These are phyloP conservation scores for Blumeriella jaapii DNA, from an alignment of 2,329 filamentous ascomycete genomes.

Conservation along the genomic window DNA sequence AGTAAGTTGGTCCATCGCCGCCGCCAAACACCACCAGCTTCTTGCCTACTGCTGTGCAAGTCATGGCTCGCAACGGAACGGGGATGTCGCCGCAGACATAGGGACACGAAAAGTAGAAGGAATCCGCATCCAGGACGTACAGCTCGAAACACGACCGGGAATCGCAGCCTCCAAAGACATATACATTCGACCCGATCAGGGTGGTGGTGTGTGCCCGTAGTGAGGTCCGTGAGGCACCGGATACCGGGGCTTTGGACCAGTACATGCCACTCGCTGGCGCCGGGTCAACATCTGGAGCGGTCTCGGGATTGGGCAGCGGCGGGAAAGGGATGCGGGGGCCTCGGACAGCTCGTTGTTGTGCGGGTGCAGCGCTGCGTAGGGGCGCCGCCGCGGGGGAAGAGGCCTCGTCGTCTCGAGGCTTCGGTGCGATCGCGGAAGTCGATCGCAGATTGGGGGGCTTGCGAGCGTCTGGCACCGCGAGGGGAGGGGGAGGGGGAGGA, in stretches of 20 bases:
- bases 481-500: too few species aligned
- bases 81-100: slow-evolving; percentile 53
- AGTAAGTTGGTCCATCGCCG: slow-evolving; percentile 58
- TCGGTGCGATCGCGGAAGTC: slow-evolving; percentile 30
- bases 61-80: slow-evolving; percentile 57
- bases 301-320: slow-evolving; percentile 42
- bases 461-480: slow-evolving; percentile 22
- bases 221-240: slow-evolving; percentile 47
- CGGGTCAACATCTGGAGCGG: slow-evolving; percentile 46
- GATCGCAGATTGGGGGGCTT: slow-evolving; percentile 38
- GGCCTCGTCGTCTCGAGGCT: slow-evolving; percentile 12
- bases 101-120: slow-evolving; percentile 59
- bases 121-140: slow-evolving; percentile 58
- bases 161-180: slow-evolving; percentile 59
- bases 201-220: slow-evolving; percentile 57
- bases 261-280: slow-evolving; percentile 63
- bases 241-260: slow-evolving; percentile 55
- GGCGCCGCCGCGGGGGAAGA: slow-evolving; percentile 17
- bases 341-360: slow-evolving; percentile 17
- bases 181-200: slow-evolving; percentile 54
- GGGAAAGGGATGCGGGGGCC: slow-evolving; percentile 40
- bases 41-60: slow-evolving; percentile 58
- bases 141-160: slow-evolving; percentile 54
- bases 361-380: slow-evolving; percentile 13
- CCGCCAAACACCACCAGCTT: slow-evolving; percentile 60